Evolutionary conservation across 257 asterid species (phyloP).

Genomic region (Lithospermum erythrorhizon): DNA sequence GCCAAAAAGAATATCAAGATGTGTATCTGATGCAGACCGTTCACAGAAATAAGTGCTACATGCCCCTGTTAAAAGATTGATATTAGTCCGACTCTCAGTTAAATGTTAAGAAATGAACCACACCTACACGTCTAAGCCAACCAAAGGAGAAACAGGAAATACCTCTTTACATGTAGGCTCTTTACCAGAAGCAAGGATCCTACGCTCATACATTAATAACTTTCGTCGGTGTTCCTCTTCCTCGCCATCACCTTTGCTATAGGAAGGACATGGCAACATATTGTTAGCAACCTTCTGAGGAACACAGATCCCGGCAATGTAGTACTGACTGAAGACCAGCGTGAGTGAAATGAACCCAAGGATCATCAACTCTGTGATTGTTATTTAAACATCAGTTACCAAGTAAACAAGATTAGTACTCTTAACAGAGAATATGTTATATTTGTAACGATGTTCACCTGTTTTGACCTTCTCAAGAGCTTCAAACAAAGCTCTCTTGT

Average conservation of each 20-base stretch:
- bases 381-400: too few relatives aligned
- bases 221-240: constrained; percentile 29
- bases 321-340: constrained; percentile 63
- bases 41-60: constrained; percentile 38
- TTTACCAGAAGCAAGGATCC: constrained; percentile 14
- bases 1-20: constrained; percentile 64
- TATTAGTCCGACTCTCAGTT: too few relatives aligned
- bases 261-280: constrained; percentile 54
- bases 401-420: too few relatives aligned
- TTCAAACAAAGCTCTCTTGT: not conserved
- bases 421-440: not conserved
- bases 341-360: constrained; percentile 71
- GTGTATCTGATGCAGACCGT: constrained; percentile 61
- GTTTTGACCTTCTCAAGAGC: not conserved
- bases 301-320: constrained; percentile 64
- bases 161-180: constrained; percentile 6
- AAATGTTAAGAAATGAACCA: too few relatives aligned
- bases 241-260: constrained; percentile 5
- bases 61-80: constrained; percentile 21
- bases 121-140: too few relatives aligned
- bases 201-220: constrained; percentile 44
- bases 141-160: too few relatives aligned
- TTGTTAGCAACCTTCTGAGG: constrained; percentile 41
- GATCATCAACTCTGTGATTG: constrained; percentile 61
- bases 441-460: constrained; percentile 9